Conservation (phyloP, 192 early-diverging fungal species). For the Umbelopsis ramanniana region DNA sequence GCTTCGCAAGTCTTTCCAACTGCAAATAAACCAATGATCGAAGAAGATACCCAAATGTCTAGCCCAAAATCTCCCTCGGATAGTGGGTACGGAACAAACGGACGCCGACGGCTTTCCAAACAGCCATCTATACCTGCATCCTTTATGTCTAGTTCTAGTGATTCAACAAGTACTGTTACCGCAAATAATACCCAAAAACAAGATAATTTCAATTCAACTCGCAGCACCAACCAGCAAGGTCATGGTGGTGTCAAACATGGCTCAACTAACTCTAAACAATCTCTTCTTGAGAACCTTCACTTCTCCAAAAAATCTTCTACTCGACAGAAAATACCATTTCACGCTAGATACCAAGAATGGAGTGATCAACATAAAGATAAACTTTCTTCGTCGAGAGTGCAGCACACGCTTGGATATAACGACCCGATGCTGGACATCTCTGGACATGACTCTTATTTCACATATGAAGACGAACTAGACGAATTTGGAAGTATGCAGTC, state of each 20-base stretch:
- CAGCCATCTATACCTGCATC: conserved; percentile 4
- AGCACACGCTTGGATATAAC: neutral
- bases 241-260: conserved; percentile 1
- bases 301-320: conserved; percentile 26
- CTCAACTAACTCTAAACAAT: conserved; percentile 3
- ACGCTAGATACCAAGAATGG: conserved; percentile 38
- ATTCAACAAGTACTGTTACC: neutral
- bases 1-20: neutral
- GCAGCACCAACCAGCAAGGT: neutral
- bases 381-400: neutral
- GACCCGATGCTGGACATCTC: neutral
- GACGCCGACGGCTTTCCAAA: conserved; percentile 4
- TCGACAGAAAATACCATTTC: conserved; percentile 29
- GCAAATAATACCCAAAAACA: conserved; percentile 2
- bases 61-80: neutral
- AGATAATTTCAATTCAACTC: neutral
- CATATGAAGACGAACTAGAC: neutral
- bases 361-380: conserved; percentile 23
- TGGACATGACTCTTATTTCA: neutral
- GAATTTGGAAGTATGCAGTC: neutral
- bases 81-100: conserved; percentile 15
- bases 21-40: neutral
- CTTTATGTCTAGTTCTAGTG: conserved; percentile 5
- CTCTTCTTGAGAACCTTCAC: conserved; percentile 9
- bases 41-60: neutral